A percentile compares a stretch with the other conserved stretches of the same genome.
Evolutionary conservation across 2,329 filamentous ascomycete genomes (phyloP).

Genomic region (Cladosporium sphaerospermum): DNA sequence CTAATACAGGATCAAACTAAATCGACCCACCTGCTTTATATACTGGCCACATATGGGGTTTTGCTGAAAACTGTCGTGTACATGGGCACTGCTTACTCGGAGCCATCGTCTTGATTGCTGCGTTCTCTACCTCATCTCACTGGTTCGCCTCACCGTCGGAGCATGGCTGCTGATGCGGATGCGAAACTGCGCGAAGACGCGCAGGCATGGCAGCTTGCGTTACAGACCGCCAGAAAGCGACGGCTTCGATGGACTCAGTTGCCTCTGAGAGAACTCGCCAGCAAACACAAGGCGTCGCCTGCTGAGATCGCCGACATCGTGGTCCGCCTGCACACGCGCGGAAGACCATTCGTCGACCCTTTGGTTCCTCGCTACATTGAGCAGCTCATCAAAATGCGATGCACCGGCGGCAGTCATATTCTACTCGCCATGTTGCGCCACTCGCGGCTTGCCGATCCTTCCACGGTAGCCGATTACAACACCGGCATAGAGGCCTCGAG

Average conservation of each 20-base stretch:
- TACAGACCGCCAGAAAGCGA: neutral
- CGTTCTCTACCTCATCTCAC: neutral
- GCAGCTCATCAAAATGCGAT: constrained; percentile 19
- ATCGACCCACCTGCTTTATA: too few species aligned
- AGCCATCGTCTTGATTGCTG: too few species aligned
- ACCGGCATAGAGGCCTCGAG: neutral
- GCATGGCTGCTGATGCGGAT: neutral
- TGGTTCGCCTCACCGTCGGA: neutral
- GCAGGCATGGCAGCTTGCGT: constrained; percentile 3
- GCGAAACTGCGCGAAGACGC: neutral
- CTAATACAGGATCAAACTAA: too few species aligned
- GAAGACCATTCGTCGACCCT: constrained; percentile 22
- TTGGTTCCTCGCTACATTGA: constrained; percentile 25
- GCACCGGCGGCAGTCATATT: constrained; percentile 23
- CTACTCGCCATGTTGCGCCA: constrained; percentile 24
- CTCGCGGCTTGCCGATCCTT: constrained; percentile 17
- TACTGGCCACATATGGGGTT: too few species aligned
- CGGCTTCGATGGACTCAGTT: constrained; percentile 2
- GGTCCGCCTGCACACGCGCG: constrained; percentile 17
- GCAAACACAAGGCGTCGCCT: constrained; percentile 12
- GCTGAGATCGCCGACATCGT: constrained; percentile 20
- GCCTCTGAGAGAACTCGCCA: constrained; percentile 17
- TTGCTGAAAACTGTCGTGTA: too few species aligned
- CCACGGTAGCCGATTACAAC: neutral
- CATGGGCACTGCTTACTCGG: too few species aligned